These are phyloP conservation scores for Picochlorum costavermella DNA, from an alignment of 139 green algal genomes.

Conservation along the genomic window DNA sequence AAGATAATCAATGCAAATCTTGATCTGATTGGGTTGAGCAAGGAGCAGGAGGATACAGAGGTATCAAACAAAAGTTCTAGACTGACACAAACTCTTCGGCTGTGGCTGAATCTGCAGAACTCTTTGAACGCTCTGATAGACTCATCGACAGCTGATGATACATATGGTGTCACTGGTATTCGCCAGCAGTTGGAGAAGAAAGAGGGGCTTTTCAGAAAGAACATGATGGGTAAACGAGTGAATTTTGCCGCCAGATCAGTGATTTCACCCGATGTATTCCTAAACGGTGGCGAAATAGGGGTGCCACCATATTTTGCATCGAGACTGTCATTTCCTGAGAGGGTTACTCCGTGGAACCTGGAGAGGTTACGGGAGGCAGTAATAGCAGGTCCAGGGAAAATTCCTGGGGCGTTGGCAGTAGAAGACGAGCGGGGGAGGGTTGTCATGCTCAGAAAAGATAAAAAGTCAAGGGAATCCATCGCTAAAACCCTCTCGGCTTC, in stretches of 20 bases:
- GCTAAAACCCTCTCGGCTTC: conserved; percentile 69
- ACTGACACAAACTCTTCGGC: conserved; percentile 32
- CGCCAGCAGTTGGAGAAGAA: conserved; percentile 94
- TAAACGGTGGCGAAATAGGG: conserved; percentile 84
- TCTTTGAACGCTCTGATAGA: conserved; percentile 80
- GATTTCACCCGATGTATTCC: conserved; percentile 93
- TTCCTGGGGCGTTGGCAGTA: conserved; percentile 85
- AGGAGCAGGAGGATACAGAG: neutral
- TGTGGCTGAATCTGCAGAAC: conserved; percentile 81
- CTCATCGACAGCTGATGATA: conserved; percentile 47
- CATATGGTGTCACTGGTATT: conserved; percentile 48
- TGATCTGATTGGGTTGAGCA: conserved; percentile 35
- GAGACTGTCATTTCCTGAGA: conserved; percentile 85
- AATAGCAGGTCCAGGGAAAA: conserved; percentile 56
- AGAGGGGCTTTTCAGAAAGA: conserved; percentile 97
- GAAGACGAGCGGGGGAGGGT: conserved; percentile 77
- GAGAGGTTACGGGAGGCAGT: conserved; percentile 70
- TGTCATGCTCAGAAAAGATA: conserved; percentile 46
- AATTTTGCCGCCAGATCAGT: conserved; percentile 94
- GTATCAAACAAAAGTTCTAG: neutral
- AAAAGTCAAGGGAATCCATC: conserved; percentile 49
- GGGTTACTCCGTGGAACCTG: conserved; percentile 87
- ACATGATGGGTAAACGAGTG: conserved; percentile 98
- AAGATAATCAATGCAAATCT: conserved; percentile 71
- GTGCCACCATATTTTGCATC: conserved; percentile 94